Evolutionary conservation across 2,329 filamentous ascomycete genomes (phyloP).

Genomic region (Fusarium subtropicale): DNA sequence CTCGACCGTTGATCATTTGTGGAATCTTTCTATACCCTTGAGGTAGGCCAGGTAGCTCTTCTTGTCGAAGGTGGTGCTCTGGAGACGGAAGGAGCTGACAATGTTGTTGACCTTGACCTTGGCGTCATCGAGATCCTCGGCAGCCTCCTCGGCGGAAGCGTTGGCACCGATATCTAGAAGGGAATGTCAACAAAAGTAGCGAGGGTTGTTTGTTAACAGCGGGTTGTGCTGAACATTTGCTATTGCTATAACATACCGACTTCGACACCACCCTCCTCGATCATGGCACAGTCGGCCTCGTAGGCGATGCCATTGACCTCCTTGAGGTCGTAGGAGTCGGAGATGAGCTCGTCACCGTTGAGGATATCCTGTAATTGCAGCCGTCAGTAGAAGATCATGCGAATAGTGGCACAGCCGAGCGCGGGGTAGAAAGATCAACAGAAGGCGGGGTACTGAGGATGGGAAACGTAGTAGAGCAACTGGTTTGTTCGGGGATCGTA

Average conservation of each 20-base stretch:
- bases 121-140: slow-evolving; percentile 78
- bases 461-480: neutral
- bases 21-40: slow-evolving; percentile 72
- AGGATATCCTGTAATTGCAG: slow-evolving; percentile 78
- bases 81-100: slow-evolving; percentile 89
- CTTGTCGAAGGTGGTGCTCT: slow-evolving; percentile 85
- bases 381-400: slow-evolving; percentile 46
- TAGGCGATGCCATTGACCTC: slow-evolving; percentile 82
- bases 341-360: slow-evolving; percentile 94
- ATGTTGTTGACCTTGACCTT: slow-evolving; percentile 89
- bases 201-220: neutral
- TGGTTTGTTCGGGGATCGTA: slow-evolving; percentile 51
- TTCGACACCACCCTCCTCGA: slow-evolving; percentile 78
- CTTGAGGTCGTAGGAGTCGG: slow-evolving; percentile 90
- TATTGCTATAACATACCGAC: slow-evolving; percentile 69
- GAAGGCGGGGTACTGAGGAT: slow-evolving; percentile 17
- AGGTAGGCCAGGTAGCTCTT: slow-evolving; percentile 85
- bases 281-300: slow-evolving; percentile 93
- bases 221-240: neutral
- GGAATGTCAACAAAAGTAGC: slow-evolving; percentile 20
- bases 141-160: slow-evolving; percentile 91
- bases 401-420: slow-evolving; percentile 23
- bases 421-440: slow-evolving; percentile 30
- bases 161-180: slow-evolving; percentile 87
- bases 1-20: neutral